Evolutionary conservation across 179 eudicot species (phyloP), one percentile per base, ranked within the genome.

Genomic region (Patellifolia procumbens): DNA sequence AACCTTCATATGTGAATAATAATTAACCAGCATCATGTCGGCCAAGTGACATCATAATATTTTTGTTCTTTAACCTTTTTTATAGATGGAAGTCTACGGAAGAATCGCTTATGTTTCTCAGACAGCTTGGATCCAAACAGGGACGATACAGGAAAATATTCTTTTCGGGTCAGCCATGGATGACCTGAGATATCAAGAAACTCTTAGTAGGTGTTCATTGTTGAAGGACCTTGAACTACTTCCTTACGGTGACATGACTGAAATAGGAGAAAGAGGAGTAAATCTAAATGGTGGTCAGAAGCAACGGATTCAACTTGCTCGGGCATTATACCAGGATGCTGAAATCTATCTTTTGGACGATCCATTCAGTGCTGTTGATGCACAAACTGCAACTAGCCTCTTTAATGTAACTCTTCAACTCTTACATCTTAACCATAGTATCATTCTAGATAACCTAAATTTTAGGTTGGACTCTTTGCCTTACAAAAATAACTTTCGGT

Each of bases 301-400:
- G 85, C 96, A 91, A 74, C 70, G 96, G 43, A 84, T 91, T 75
- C 96, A 91, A 72, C 90, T 91, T 70, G 92, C 95, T 77, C 89
- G 95, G 51, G 92, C 95, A 5, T 79, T 90, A 51, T 90, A 91
- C 78, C 91, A 89, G 63, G 79, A 91, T 76, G 96, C 96, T 28
- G 93, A 91, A 73, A 84, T 89, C 11, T 91, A 91, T 82, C 90
- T 91, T 35, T 68, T 91, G 78, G 96, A 91, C 76, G 96, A 91
- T 74, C 96, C 96, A 35, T 91, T 91, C 74, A 91, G 96, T 60
- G 96, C 96, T 66, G 96, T 91, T 49, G 96, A 91, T 85, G 96
- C 93, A 26, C 96, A 91, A 35, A 91, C 96, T 29, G 91, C 90
- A 43, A 85, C 88, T 15, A 91, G 87, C 81, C 83, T 91, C 68